These are phyloP conservation scores for Candolleomyces eurysporus DNA, from an alignment of 768 basidiomycete genomes.

Conservation along the genomic window DNA sequence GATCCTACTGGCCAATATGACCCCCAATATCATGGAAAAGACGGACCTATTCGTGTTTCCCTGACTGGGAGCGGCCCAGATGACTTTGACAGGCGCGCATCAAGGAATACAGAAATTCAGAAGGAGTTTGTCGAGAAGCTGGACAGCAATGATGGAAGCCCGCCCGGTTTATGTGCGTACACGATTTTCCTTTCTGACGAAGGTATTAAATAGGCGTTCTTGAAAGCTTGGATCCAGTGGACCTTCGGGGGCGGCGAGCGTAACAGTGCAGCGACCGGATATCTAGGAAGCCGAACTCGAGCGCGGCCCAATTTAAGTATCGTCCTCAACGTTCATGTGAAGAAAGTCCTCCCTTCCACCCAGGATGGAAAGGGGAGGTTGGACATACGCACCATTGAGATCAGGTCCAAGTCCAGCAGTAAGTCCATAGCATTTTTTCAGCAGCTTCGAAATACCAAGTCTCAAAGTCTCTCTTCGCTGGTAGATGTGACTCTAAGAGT, in stretches of 20 bases:
- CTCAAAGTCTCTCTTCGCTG: neutral
- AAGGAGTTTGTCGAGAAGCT: conserved; percentile 34
- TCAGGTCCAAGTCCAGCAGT: neutral
- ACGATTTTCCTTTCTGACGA: neutral
- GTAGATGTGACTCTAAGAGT: conserved; percentile 22
- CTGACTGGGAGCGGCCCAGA: conserved; percentile 21
- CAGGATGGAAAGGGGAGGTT: neutral
- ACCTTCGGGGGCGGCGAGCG: conserved; percentile 3
- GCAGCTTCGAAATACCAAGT: neutral
- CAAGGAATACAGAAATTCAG: conserved; percentile 21
- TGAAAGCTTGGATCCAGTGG: neutral
- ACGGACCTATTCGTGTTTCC: conserved; percentile 23
- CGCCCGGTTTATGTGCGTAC: neutral
- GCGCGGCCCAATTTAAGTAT: neutral
- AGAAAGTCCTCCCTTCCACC: neutral
- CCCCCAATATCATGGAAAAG: conserved; percentile 25
- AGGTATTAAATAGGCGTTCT: neutral
- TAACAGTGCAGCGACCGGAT: neutral
- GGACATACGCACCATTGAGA: conserved; percentile 5
- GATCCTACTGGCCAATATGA: conserved; percentile 29
- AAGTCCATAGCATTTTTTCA: neutral
- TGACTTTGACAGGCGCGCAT: conserved; percentile 25
- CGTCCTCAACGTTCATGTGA: neutral
- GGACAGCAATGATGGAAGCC: conserved; percentile 17
- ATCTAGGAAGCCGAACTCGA: neutral